Base-by-base conservation (phyloP, 495 filamentous ascomycete genomes). In the Aspergillus indologenus region DNA sequence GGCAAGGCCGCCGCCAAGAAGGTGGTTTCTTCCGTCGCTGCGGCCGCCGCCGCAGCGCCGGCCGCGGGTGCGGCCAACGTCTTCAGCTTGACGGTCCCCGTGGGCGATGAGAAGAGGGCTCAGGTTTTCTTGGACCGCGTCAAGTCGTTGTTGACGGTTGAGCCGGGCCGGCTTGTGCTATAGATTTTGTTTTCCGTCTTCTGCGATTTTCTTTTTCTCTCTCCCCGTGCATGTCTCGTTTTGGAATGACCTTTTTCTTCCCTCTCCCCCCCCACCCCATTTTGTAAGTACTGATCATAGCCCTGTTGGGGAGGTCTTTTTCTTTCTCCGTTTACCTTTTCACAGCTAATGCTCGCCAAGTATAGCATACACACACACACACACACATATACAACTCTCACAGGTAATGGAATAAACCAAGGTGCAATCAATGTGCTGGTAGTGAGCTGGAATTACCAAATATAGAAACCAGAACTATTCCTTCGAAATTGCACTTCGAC, bases 51-150 rank as follows among this genome's bases (percentile, higher is more conserved):
- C 71, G 15, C 71, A 72, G 5, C 34, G 34, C 34, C 34, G 34
- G 34, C 7, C 9, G 26, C 4, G 26, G 26, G 26, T 9, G 81
- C 87, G n/a, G 76, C 78, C 1, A 95, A 96, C 73, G 75, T 91
- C 0, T 92, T 96, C 67, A 91, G 86, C 67, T 73, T 97, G 57
- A 85, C 73, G 24, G 91, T 92, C 0, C 85, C 86, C 19, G 85
- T 79, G 65, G 81, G 79, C 6, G 94, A 98, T 66, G 90, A 92
- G 81, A 83, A 82, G 72, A 76, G 93, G 64, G 94, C 89, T 11
- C 80, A 78, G 68, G 77, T 85, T 2, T 98, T 96, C 75, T 71
- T 98, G 55, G 87, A 90, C 71, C 85, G 90, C 49, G 77, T 97
- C 40, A 95, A 96, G 83, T 75, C 76, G 19, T 81, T 91, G 21